These are phyloP conservation scores for Viridothelium virens DNA, from an alignment of 495 filamentous ascomycete genomes.

Conservation along the genomic window DNA sequence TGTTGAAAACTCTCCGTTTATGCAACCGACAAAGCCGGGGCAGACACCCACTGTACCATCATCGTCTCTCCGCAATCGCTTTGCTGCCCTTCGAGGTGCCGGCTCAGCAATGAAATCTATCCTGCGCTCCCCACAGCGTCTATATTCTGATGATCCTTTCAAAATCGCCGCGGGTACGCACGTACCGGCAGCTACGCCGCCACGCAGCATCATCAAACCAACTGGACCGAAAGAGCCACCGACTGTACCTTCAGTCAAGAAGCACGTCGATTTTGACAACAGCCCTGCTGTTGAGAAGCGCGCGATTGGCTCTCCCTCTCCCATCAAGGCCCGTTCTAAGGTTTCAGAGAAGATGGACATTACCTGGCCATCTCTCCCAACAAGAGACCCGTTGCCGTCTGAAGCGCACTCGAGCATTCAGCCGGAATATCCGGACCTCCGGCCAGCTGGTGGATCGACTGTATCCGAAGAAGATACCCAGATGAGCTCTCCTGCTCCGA, in stretches of 20 bases:
- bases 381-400: slow-evolving; percentile 9
- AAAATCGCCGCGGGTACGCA: slow-evolving; percentile 58
- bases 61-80: slow-evolving; percentile 21
- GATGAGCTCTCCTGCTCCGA: not conserved
- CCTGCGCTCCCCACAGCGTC: slow-evolving; percentile 51
- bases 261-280: slow-evolving; percentile 52
- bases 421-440: slow-evolving; percentile 15
- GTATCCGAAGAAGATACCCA: slow-evolving; percentile 21
- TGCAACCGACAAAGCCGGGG: slow-evolving; percentile 8
- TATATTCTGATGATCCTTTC: slow-evolving; percentile 52
- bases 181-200: slow-evolving; percentile 36
- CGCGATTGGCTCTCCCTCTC: slow-evolving; percentile 30
- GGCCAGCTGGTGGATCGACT: slow-evolving; percentile 26
- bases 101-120: slow-evolving; percentile 50
- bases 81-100: slow-evolving; percentile 3
- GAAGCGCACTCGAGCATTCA: not conserved
- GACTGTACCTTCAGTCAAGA: slow-evolving; percentile 36
- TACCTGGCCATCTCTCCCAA: slow-evolving; percentile 14
- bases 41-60: slow-evolving; percentile 27
- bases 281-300: slow-evolving; percentile 8
- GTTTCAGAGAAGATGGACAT: slow-evolving; percentile 16
- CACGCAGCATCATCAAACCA: slow-evolving; percentile 30
- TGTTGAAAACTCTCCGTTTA: slow-evolving; percentile 25
- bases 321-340: slow-evolving; percentile 41
- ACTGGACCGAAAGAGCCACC: slow-evolving; percentile 30